These are phyloP conservation scores for Fomitopsis pinicola DNA, from an alignment of 1,284 basidiomycete species.

Conservation along the genomic window DNA sequence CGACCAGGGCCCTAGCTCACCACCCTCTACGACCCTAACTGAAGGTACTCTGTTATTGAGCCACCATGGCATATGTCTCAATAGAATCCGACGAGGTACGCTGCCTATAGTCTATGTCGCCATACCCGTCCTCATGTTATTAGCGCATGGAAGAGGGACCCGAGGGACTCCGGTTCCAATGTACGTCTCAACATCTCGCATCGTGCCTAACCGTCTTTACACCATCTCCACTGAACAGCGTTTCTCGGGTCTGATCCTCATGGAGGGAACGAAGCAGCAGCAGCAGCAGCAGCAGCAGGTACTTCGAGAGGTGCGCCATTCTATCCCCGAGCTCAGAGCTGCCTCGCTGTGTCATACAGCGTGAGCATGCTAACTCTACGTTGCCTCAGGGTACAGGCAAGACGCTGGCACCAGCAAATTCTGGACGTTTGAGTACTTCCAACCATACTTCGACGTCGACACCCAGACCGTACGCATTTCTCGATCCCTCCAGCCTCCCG, in stretches of 20 bases:
- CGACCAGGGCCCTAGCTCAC: neutral
- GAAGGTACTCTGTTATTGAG: neutral
- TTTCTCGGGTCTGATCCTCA: slow-evolving; percentile 26
- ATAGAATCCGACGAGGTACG: slow-evolving; percentile 31
- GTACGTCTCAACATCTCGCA: slow-evolving; percentile 8
- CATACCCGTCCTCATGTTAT: slow-evolving; percentile 9
- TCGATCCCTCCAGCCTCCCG: neutral
- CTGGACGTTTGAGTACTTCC: slow-evolving; percentile 78
- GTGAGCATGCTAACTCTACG: neutral
- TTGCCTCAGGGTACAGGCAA: slow-evolving; percentile 36
- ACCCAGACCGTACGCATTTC: slow-evolving; percentile 53
- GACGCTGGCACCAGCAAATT: slow-evolving; percentile 44
- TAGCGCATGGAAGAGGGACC: slow-evolving; percentile 32
- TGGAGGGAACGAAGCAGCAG: slow-evolving; percentile 11
- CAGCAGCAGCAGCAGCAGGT: slow-evolving; percentile 13
- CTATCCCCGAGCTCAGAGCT: neutral
- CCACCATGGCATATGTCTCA: slow-evolving; percentile 27
- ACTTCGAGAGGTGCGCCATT: slow-evolving; percentile 19
- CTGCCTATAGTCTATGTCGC: neutral
- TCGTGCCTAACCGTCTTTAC: neutral
- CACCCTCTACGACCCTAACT: neutral
- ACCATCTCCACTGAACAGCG: slow-evolving; percentile 13
- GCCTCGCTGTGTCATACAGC: too few species aligned
- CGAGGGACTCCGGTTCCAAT: slow-evolving; percentile 29
- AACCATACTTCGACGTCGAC: slow-evolving; percentile 78